A percentile compares a stretch with the other conserved stretches of the same genome.
Evolutionary conservation across 305 asterid species (phyloP).

Genomic region (Fraxinus xanthoxyloides): DNA sequence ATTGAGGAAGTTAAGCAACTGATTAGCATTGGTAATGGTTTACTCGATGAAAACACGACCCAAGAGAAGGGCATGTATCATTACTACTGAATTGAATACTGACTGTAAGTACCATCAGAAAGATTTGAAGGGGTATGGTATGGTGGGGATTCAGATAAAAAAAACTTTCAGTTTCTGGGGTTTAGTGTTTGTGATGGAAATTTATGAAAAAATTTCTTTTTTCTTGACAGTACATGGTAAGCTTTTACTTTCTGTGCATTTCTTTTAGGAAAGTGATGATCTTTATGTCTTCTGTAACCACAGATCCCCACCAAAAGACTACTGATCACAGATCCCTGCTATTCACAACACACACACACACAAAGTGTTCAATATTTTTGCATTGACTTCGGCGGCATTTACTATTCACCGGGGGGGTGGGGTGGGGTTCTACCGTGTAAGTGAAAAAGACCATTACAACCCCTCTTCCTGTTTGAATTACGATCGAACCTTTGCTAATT

Average conservation of each 20-base stretch:
- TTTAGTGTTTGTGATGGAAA: slow-evolving; percentile 48
- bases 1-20: slow-evolving; percentile 53
- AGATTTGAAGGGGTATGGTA: slow-evolving; percentile 46
- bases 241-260: slow-evolving; percentile 33
- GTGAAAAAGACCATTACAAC: slow-evolving; percentile 2
- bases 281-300: slow-evolving; percentile 16
- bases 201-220: slow-evolving; percentile 15
- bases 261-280: slow-evolving; percentile 23
- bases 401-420: neutral
- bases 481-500: neutral
- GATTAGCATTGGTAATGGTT: slow-evolving; percentile 28
- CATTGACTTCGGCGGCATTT: slow-evolving; percentile 5
- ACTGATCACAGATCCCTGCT: slow-evolving; percentile 1
- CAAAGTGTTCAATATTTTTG: slow-evolving; percentile 4
- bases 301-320: slow-evolving; percentile 12
- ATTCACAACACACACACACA: slow-evolving; percentile 13
- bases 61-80: slow-evolving; percentile 42
- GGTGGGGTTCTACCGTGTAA: neutral
- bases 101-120: slow-evolving; percentile 27
- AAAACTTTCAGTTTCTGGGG: slow-evolving; percentile 34
- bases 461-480: neutral
- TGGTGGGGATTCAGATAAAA: neutral
- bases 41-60: slow-evolving; percentile 51
- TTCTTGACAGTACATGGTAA: slow-evolving; percentile 38
- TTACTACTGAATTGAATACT: slow-evolving; percentile 26